Base-by-base conservation (phyloP, 441 rosid genomes). In the Mallotus japonicus region DNA sequence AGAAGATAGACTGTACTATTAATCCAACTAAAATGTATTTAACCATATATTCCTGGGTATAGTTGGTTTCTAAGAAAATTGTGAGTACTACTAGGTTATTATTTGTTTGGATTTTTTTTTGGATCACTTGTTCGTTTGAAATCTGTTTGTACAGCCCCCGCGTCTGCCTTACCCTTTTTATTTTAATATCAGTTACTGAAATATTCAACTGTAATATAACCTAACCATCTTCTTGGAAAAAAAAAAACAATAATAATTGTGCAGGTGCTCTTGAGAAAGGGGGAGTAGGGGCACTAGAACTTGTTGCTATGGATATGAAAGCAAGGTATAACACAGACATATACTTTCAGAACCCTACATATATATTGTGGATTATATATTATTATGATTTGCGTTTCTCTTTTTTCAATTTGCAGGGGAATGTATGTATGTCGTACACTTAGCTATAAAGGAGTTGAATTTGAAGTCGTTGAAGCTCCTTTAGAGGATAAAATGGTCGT, bases 241-340 rank as follows among this genome's bases (percentile, higher is more conserved):
- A 71, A 67, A 69, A 62, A n/a, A n/a, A n/a, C n/a, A n/a, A n/a
- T n/a, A n/a, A n/a, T 42, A 71, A 62, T 44, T 78, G 49, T 75
- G 81, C 95, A 95, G 99, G 86, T 82, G 94, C 98, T 77, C 87
- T 95, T 77, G 99, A 95, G 65, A 95, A 95, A 82, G 98, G 99
- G 54, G 99, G 99, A 59, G 98, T 92, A 70, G 99, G 99, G 65
- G 98, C 99, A 16, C 77, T 95, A 82, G 99, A 95, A 87, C 96
- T 95, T 83, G 98, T 95, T 83, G 99, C 99, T 65, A 95, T 95
- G 99, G 99, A 95, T 86, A 95, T 95, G 99, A 95, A 95, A 91
- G 98, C 98, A 62, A 93, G 99, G 99, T 95, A 71, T 70, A 71
- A 63, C 73, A 71, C 75, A 60, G 71, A 56, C 69, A 73, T 63